Evolutionary conservation across 2,329 filamentous ascomycete genomes (phyloP).

Genomic region (Cercospora beticola): DNA sequence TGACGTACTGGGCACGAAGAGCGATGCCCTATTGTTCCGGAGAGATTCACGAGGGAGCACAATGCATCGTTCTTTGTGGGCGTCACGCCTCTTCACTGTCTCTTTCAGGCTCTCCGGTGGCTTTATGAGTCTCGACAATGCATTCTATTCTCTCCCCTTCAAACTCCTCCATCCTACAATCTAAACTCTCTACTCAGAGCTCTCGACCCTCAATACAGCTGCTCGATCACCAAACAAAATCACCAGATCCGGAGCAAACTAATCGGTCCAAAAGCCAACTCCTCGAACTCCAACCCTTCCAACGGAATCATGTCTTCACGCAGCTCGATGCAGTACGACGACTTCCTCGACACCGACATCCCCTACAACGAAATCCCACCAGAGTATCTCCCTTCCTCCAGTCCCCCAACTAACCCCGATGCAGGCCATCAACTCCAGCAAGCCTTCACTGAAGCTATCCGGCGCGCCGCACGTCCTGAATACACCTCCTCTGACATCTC

Average conservation of each 20-base stretch:
- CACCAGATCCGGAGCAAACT: neutral
- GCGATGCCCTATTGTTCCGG: neutral
- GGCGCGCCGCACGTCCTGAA: neutral
- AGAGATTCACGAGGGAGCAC: neutral
- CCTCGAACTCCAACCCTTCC: neutral
- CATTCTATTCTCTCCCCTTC: neutral
- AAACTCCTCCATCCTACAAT: neutral
- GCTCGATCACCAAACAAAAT: neutral
- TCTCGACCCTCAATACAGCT: neutral
- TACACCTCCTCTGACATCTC: neutral
- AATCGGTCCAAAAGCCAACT: neutral
- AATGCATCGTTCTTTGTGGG: neutral
- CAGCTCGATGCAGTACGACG: neutral
- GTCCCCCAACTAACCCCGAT: neutral
- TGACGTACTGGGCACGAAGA: neutral
- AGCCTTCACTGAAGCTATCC: neutral
- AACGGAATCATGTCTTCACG: neutral
- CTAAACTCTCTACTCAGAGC: neutral
- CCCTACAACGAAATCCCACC: slow-evolving; percentile 6
- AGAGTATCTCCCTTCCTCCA: neutral
- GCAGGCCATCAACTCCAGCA: slow-evolving; percentile 2
- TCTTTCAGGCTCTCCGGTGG: neutral
- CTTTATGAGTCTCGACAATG: neutral
- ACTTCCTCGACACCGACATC: slow-evolving; percentile 5
- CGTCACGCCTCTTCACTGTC: neutral